Conservation (phyloP, 2,329 filamentous ascomycete species). For the Davidsoniella eucalypti region DNA sequence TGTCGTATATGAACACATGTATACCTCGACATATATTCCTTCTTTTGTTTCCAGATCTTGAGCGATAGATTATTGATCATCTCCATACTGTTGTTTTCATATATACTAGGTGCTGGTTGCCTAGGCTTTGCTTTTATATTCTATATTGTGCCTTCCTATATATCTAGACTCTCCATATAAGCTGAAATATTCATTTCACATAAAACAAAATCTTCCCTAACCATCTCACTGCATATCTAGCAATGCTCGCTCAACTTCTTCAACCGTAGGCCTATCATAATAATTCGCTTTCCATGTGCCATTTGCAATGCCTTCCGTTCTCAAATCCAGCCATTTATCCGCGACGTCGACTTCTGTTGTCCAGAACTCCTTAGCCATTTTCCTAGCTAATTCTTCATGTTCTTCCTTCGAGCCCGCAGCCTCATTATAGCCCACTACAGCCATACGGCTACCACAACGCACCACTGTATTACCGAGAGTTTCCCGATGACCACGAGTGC, state of each 20-base stretch:
- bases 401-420: slow-evolving; percentile 16
- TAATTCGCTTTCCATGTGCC: slow-evolving; percentile 35
- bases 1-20: too few species aligned
- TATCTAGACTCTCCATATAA: slow-evolving; percentile 12
- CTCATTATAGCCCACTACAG: slow-evolving; percentile 18
- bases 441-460: slow-evolving; percentile 29
- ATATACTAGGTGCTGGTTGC: too few species aligned
- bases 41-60: too few species aligned
- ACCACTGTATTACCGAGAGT: slow-evolving; percentile 29
- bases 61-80: too few species aligned
- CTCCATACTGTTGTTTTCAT: too few species aligned
- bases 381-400: slow-evolving; percentile 17
- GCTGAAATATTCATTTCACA: slow-evolving; percentile 17
- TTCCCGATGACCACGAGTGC: slow-evolving; percentile 31
- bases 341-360: slow-evolving; percentile 28
- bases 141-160: not conserved
- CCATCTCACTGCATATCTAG: too few species aligned
- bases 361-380: slow-evolving; percentile 31
- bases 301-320: slow-evolving; percentile 21
- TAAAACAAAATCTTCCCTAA: too few species aligned
- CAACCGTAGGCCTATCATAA: slow-evolving; percentile 30
- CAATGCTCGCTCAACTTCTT: slow-evolving; percentile 21
- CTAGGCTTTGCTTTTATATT: not conserved
- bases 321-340: slow-evolving; percentile 28
- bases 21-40: too few species aligned